A percentile compares a stretch with the other conserved stretches of the same genome.
phyloP scores from a whole-genome alignment of 306 rosid species.

The Vigna trinervia region DNA sequence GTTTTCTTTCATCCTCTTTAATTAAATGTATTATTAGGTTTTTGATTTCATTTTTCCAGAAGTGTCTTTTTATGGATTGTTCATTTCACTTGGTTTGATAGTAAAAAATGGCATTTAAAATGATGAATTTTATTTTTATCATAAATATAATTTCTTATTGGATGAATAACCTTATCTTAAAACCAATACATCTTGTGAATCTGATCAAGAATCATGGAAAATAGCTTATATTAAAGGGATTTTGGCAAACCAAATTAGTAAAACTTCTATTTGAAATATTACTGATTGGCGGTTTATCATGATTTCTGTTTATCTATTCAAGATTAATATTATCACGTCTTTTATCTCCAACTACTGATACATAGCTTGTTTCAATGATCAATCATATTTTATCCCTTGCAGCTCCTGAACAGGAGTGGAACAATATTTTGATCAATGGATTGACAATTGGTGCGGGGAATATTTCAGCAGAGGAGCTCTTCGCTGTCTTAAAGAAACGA shows the following conservation, averaged over 20 bases:
- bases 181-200: conserved; percentile 1
- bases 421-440: conserved; percentile 74
- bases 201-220: neutral
- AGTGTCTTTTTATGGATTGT: conserved; percentile 2
- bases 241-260: conserved; percentile 21
- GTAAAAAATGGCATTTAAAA: conserved; percentile 28
- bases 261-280: conserved; percentile 4
- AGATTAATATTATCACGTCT: conserved; percentile 11
- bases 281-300: conserved; percentile 1
- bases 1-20: neutral
- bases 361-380: conserved; percentile 15
- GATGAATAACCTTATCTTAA: conserved; percentile 19
- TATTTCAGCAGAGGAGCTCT: conserved; percentile 69
- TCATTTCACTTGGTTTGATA: conserved; percentile 35
- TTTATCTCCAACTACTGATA: conserved; percentile 16
- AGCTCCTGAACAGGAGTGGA: conserved; percentile 96
- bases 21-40: neutral
- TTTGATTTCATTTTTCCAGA: conserved; percentile 22
- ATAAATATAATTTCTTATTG: conserved; percentile 20
- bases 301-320: conserved; percentile 19
- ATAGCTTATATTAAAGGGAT: conserved; percentile 24
- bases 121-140: neutral
- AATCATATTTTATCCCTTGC: conserved; percentile 43
- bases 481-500: conserved; percentile 79
- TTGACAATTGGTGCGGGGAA: conserved; percentile 77